Percentiles rank a stretch among this genome's conserved stretches.
Evolutionary conservation across 176 grass and related monocot species (phyloP).

Genomic region (Carex parvula): DNA sequence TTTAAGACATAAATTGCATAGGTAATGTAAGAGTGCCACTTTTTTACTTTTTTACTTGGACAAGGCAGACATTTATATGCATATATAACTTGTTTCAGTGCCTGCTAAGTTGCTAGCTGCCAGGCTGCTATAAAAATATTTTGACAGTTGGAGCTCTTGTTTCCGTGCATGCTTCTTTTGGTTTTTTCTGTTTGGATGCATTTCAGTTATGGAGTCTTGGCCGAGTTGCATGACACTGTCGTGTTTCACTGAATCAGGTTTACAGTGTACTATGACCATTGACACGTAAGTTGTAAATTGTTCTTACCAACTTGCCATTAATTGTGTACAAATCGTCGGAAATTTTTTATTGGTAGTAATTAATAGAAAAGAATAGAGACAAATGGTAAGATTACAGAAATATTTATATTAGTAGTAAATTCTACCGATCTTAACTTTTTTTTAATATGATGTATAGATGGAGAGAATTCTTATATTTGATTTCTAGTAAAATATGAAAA

Average conservation of each 20-base stretch:
- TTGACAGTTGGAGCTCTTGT: neutral
- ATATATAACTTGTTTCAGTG: neutral
- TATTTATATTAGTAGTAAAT: no score
- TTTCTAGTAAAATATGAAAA: no score
- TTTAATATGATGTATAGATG: no score
- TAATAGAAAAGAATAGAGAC: no score
- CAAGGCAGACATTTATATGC: neutral
- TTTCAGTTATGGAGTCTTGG: neutral
- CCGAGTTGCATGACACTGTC: constrained; percentile 8
- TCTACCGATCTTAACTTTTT: no score
- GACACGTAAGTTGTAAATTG: no score
- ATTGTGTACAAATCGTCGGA: no score
- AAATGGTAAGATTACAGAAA: no score
- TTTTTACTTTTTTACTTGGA: neutral
- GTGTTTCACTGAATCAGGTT: neutral
- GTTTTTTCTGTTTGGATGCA: constrained; percentile 16
- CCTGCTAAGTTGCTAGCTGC: neutral
- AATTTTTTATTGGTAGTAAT: no score
- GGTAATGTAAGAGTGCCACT: neutral
- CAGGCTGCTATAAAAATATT: neutral
- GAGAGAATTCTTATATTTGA: no score
- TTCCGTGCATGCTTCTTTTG: constrained; percentile 2
- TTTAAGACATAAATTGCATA: neutral
- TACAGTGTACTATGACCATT: neutral
- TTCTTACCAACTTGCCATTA: no score